Conservation (phyloP, 106 monocot species). For the Posidonia australis region DNA sequence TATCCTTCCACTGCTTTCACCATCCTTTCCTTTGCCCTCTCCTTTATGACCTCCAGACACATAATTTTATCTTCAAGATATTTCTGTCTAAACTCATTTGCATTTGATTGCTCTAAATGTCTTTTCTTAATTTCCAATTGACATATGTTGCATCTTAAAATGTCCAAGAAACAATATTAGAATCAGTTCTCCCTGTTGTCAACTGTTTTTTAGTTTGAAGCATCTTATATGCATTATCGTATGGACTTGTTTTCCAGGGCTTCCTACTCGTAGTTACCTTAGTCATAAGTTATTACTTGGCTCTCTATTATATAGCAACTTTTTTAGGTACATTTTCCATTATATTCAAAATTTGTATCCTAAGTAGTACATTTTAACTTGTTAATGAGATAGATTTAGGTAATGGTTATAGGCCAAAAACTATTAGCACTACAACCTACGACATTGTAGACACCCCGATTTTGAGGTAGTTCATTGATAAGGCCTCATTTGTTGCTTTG, state of each 20-base stretch:
- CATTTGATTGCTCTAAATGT: not conserved
- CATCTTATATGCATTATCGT: not conserved
- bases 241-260: slow-evolving; percentile 22
- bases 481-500: no score
- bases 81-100: not conserved
- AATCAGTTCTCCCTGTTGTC: slow-evolving; percentile 3
- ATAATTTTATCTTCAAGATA: not conserved
- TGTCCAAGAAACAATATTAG: not conserved
- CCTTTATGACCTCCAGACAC: not conserved
- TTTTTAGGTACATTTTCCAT: slow-evolving; percentile 48
- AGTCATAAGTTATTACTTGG: slow-evolving; percentile 40
- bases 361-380: not conserved
- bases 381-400: no score
- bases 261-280: slow-evolving; percentile 60
- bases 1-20: no score
- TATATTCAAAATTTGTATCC: not conserved
- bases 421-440: not conserved
- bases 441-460: no score
- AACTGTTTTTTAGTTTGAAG: not conserved
- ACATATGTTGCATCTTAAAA: not conserved
- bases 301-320: slow-evolving; percentile 42
- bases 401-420: not conserved
- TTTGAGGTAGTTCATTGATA: no score
- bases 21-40: no score
- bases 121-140: not conserved